Conservation (phyloP, 129 eudicot genomes). For the Daucus carota region DNA sequence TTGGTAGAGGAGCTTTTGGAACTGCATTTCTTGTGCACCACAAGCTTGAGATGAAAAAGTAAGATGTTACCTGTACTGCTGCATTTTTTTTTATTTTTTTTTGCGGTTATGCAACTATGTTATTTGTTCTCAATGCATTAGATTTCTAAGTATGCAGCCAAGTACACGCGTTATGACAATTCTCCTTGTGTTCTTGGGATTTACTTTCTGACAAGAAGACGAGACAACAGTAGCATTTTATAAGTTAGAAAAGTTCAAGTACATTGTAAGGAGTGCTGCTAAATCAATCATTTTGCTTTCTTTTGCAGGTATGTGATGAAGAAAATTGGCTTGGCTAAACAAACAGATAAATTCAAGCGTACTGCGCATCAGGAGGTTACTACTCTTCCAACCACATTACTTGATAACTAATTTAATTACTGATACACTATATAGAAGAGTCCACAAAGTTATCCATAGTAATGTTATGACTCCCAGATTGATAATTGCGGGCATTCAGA, state of each 20-base stretch:
- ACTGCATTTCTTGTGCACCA: constrained; percentile 91
- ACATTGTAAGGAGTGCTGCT: not conserved
- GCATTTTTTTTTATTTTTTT: no score
- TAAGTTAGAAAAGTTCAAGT: not conserved
- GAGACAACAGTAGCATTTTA: not conserved
- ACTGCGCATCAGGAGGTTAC: constrained; percentile 88
- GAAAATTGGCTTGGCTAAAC: constrained; percentile 81
- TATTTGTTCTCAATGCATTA: not conserved
- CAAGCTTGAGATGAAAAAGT: constrained; percentile 74
- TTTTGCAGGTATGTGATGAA: constrained; percentile 77
- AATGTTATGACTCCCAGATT: not conserved
- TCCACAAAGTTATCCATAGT: not conserved
- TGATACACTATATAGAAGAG: not conserved
- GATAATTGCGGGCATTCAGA: not conserved
- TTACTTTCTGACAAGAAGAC: not conserved
- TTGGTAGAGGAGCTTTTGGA: constrained; percentile 94
- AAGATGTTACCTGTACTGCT: not conserved
- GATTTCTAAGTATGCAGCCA: not conserved
- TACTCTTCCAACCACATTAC: not conserved
- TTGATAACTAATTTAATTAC: not conserved
- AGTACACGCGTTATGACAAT: not conserved
- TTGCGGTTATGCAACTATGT: constrained; percentile 7
- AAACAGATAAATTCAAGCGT: constrained; percentile 75
- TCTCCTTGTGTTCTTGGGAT: not conserved
- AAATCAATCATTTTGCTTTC: not conserved